These are phyloP conservation scores for Trichoderma aggressivum DNA, from an alignment of 2,329 filamentous ascomycete genomes.

Conservation along the genomic window DNA sequence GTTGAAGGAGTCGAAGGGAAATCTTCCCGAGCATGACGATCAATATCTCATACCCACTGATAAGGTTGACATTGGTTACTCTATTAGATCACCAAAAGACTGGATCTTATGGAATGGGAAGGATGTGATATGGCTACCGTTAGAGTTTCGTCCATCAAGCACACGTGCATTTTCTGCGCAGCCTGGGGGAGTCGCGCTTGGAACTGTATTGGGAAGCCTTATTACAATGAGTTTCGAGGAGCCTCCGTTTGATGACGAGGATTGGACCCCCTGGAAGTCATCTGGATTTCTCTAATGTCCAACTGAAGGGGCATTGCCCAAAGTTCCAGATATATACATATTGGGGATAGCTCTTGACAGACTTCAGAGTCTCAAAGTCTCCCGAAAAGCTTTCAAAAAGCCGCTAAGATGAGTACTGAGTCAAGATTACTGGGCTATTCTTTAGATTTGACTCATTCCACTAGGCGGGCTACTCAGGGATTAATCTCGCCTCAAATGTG, in stretches of 20 bases:
- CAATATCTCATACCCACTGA: not conserved
- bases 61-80: not conserved
- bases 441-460: not conserved
- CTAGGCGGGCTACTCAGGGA: not conserved
- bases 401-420: not conserved
- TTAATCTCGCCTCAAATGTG: not conserved
- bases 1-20: not conserved
- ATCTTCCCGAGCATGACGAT: not conserved
- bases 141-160: not conserved
- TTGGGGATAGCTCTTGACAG: not conserved
- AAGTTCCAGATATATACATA: not conserved
- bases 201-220: not conserved
- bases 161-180: not conserved
- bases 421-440: not conserved
- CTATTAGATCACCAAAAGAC: not conserved
- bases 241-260: not conserved
- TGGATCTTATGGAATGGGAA: not conserved
- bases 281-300: not conserved
- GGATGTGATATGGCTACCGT: not conserved
- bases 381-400: too few species aligned
- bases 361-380: too few species aligned
- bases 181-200: not conserved
- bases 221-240: not conserved
- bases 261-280: not conserved
- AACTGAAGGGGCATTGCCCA: not conserved